Conservation (phyloP, 2,329 filamentous ascomycete species). For the Thelonectria rubi region DNA sequence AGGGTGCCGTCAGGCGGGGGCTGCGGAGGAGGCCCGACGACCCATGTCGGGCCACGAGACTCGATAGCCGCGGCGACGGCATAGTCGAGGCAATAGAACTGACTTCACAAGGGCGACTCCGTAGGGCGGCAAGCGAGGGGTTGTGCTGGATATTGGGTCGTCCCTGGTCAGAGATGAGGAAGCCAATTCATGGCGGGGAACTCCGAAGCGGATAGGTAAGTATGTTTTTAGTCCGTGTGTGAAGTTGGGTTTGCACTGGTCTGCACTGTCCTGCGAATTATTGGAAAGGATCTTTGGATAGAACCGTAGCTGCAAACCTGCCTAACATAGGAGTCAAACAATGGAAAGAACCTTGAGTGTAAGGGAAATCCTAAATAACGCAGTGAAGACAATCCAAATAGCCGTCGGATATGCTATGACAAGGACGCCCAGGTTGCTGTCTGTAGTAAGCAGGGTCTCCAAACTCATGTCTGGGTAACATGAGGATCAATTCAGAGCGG, state of each 20-base stretch:
- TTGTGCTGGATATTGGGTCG: conserved; percentile 20
- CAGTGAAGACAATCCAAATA: no score
- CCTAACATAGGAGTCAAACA: not conserved
- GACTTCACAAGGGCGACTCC: not conserved
- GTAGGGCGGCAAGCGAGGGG: conserved; percentile 5
- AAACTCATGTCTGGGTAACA: no score
- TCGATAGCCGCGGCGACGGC: conserved; percentile 32
- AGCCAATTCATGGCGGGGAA: conserved; percentile 4
- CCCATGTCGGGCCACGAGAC: conserved; percentile 31
- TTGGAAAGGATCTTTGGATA: no score
- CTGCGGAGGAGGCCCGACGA: conserved; percentile 33
- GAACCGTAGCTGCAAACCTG: not conserved
- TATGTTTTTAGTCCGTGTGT: not conserved
- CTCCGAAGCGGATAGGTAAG: no score
- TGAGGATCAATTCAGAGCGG: no score
- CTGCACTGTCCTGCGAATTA: not conserved
- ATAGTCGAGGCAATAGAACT: conserved; percentile 1
- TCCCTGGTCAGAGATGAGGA: not conserved
- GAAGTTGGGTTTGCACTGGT: not conserved
- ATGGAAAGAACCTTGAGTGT: no score
- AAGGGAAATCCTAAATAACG: no score
- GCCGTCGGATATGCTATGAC: no score
- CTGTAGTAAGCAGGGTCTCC: no score
- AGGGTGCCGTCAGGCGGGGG: conserved; percentile 25
- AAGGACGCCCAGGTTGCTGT: no score